phyloP scores from a whole-genome alignment of 2,329 filamentous ascomycete genomes.

The Clonostachys rosea region DNA sequence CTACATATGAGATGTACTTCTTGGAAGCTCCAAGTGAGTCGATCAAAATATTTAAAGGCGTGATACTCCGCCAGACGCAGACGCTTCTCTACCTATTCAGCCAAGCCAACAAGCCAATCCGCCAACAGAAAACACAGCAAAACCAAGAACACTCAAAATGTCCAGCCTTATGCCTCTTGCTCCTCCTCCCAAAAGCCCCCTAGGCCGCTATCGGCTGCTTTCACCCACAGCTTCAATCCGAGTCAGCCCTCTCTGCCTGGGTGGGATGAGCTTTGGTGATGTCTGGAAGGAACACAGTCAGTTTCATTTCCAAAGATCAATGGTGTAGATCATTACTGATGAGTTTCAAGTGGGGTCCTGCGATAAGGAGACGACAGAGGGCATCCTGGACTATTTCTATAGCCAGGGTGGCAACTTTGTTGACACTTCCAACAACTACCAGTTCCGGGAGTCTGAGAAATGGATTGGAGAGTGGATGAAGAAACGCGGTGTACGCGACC shows the following conservation, averaged over 20 bases:
- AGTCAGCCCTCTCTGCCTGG: slow-evolving; percentile 64
- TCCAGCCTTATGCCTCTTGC: slow-evolving; percentile 27
- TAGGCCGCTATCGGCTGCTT: slow-evolving; percentile 62
- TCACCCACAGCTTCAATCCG: slow-evolving; percentile 60
- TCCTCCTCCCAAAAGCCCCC: slow-evolving; percentile 50
- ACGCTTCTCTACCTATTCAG: no score
- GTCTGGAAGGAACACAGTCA: slow-evolving; percentile 29
- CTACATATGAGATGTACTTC: no score
- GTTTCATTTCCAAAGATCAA: background rate
- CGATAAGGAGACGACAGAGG: slow-evolving; percentile 1
- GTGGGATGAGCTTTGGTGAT: slow-evolving; percentile 61
- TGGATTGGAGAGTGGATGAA: slow-evolving; percentile 64
- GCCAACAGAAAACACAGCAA: no score
- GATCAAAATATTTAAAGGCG: no score
- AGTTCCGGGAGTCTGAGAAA: slow-evolving; percentile 47
- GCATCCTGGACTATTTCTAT: slow-evolving; percentile 2
- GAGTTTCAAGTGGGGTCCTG: background rate
- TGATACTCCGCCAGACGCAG: no score
- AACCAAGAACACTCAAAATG: background rate
- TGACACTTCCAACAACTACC: slow-evolving; percentile 61
- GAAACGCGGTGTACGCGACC: slow-evolving; percentile 48
- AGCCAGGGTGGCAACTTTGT: slow-evolving; percentile 55
- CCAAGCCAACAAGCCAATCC: no score
- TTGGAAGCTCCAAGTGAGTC: no score
- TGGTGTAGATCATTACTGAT: background rate